A percentile compares a stretch with the other conserved stretches of the same genome.
Evolutionary conservation across 345 rosid species (phyloP).

Genomic region (Populus ilicifolia): DNA sequence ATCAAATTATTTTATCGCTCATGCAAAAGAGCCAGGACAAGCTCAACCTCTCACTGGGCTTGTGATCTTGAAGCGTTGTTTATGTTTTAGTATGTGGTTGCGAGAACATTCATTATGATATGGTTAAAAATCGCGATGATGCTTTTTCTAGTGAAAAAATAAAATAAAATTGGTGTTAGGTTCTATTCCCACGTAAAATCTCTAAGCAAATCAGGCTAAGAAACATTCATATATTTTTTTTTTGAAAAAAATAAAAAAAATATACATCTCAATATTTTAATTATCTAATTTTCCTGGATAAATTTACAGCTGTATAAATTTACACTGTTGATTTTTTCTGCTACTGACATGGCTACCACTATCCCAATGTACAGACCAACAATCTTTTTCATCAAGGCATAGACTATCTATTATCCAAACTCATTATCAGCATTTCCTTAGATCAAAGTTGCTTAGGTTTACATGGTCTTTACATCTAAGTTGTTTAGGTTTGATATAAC

Average conservation of each 20-base stretch:
- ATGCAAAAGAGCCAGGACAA: not conserved
- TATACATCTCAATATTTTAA: too few relatives aligned
- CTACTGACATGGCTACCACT: too few relatives aligned
- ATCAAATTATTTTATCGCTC: not conserved
- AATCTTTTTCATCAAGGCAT: too few relatives aligned
- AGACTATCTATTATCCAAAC: too few relatives aligned
- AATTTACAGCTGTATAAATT: too few relatives aligned
- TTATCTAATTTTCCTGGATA: too few relatives aligned
- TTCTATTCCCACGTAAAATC: not conserved
- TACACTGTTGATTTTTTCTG: too few relatives aligned
- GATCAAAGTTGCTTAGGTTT: too few relatives aligned
- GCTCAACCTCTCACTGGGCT: not conserved
- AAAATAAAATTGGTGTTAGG: too few relatives aligned
- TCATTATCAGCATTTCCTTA: too few relatives aligned
- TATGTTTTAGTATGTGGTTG: not conserved
- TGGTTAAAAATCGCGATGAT: not conserved
- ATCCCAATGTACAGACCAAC: too few relatives aligned
- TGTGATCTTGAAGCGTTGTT: not conserved
- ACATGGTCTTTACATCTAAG: fast-evolving
- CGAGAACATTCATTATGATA: not conserved
- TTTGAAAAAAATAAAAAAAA: too few relatives aligned
- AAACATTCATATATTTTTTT: not conserved
- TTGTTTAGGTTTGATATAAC: fast-evolving
- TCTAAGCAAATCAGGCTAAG: not conserved
- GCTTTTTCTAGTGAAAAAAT: not conserved